A percentile compares a stretch with the other conserved stretches of the same genome.
phyloP scores from a whole-genome alignment of 2,329 filamentous ascomycete genomes.

The Hawksworthiomyces lignivorus region DNA sequence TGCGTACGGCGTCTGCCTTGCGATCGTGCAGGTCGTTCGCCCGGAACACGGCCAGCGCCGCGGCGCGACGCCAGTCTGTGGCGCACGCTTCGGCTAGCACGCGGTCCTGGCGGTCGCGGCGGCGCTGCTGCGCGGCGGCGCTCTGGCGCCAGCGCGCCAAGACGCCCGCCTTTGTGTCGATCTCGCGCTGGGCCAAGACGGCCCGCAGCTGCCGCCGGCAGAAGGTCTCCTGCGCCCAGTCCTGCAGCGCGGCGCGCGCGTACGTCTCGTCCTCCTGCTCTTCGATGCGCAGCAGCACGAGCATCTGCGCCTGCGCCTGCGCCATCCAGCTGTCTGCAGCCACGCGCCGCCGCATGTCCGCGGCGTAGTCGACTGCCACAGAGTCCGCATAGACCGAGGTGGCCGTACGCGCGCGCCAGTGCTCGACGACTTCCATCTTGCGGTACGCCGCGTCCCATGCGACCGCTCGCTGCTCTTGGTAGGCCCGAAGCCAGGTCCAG shows the following conservation, averaged over 20 bases:
- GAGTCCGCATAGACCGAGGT: too few relatives aligned
- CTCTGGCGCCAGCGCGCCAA: slow-evolving; percentile 3
- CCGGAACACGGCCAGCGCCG: slow-evolving; percentile 17
- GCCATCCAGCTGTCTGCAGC: slow-evolving; percentile 11
- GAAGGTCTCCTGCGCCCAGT: slow-evolving; percentile 9
- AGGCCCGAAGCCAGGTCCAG: slow-evolving; percentile 23
- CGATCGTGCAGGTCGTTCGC: slow-evolving; percentile 13
- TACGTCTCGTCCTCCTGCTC: slow-evolving; percentile 10
- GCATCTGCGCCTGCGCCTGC: slow-evolving; percentile 4
- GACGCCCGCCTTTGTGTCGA: neutral
- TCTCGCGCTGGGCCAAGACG: neutral
- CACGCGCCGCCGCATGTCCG: slow-evolving; percentile 10
- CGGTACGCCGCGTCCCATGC: slow-evolving; percentile 10
- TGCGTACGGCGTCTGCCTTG: slow-evolving; percentile 16
- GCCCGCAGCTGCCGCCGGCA: slow-evolving; percentile 8
- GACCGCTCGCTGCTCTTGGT: slow-evolving; percentile 19
- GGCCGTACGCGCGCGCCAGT: slow-evolving; percentile 16
- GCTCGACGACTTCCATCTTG: slow-evolving; percentile 6
- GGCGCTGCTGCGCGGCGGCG: slow-evolving; percentile 1
- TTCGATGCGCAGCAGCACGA: slow-evolving; percentile 6
- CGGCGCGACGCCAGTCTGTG: slow-evolving; percentile 21
- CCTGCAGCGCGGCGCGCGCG: slow-evolving; percentile 6
- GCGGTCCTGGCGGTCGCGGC: slow-evolving; percentile 3
- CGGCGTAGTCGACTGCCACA: slow-evolving; percentile 14
- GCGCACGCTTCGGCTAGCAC: slow-evolving; percentile 15